Conservation (phyloP, 192 early-diverging fungal genomes). For the Linderina pennispora region DNA sequence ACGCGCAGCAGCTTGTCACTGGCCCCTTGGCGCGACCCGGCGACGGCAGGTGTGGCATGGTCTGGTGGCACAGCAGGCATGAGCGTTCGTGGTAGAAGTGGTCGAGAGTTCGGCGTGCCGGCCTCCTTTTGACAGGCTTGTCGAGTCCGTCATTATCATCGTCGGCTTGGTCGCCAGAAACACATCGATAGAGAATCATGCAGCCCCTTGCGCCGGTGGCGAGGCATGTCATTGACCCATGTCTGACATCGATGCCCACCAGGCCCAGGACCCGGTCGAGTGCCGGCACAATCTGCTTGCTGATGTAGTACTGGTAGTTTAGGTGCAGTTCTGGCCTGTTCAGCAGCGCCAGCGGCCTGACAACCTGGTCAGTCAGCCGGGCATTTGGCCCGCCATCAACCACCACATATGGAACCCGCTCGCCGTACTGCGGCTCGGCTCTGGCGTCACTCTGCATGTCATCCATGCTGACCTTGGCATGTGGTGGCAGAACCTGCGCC, state of each 20-base stretch:
- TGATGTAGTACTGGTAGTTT: constrained; percentile 80
- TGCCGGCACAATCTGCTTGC: constrained; percentile 77
- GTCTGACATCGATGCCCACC: constrained; percentile 56
- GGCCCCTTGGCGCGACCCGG: neutral
- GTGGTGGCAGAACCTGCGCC: constrained; percentile 54
- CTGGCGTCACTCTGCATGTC: constrained; percentile 65
- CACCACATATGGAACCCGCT: constrained; percentile 88
- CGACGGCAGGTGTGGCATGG: constrained; percentile 1
- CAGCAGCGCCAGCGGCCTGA: constrained; percentile 62
- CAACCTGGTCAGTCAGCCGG: constrained; percentile 66
- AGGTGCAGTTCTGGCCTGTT: constrained; percentile 57
- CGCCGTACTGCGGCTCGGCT: constrained; percentile 77
- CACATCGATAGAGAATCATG: too few species aligned
- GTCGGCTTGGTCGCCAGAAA: too few species aligned
- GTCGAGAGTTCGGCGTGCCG: constrained; percentile 21
- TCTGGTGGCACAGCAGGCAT: constrained; percentile 29
- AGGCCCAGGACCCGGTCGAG: constrained; percentile 73
- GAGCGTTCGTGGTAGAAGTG: constrained; percentile 26
- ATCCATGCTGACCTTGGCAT: constrained; percentile 62
- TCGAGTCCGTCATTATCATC: too few species aligned
- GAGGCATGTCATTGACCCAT: constrained; percentile 31
- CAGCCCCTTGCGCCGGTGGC: constrained; percentile 9
- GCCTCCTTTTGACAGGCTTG: neutral
- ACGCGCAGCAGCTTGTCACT: neutral
- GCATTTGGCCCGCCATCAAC: constrained; percentile 59